Base-by-base conservation (phyloP, 75 land plant species). In the Pinus albicaulis region DNA sequence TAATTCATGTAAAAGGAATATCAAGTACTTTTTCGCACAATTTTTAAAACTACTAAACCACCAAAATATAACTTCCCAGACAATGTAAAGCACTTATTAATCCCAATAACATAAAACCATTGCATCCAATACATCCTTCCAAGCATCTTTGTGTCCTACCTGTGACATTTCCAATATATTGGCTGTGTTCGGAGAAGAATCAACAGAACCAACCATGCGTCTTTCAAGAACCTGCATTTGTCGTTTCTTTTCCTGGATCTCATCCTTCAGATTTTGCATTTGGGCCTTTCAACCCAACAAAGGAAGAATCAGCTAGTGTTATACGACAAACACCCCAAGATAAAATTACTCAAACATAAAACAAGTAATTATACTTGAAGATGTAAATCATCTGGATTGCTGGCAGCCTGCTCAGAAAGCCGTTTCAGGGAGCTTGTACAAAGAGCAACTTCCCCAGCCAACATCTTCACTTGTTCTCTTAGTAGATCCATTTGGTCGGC, bases 401-500 rank as follows among this genome's bases (percentile, higher is more conserved):
- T 87, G 38, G 83, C 76, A 76, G 93, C 87, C 73, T 94, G 99
- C 57, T 97, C 99, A 20, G 87, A 68, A 74, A 97, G 72, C 36
- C 99, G 88, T 64, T 94, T 97, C 56, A 97, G 78, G 59, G 92
- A 87, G 73, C 99, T 97, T 28, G 87, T 88, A 74, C 92, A 74
- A 34, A 97, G 82, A 59, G 99, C 99, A 81, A 94, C 91, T 76
- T 97, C 99, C 10, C 95, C 99, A 74, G 93, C 92, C 76, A 97
- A 92, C 98, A 97, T 94, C 85, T 97, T 97, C 12, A 89, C 95
- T 80, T 97, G 98, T 69, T 97, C 99, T 52, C 83, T 83, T 56
- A 92, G 89, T 11, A 97, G 86, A 70, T 97, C 99, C 83, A 95
- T 85, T 68, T 95, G 92, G 69, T 93, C 99, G 20, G 93, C 82